Base-by-base conservation (phyloP, 108 stramenopile species). In the Poteriospumella lacustris region DNA sequence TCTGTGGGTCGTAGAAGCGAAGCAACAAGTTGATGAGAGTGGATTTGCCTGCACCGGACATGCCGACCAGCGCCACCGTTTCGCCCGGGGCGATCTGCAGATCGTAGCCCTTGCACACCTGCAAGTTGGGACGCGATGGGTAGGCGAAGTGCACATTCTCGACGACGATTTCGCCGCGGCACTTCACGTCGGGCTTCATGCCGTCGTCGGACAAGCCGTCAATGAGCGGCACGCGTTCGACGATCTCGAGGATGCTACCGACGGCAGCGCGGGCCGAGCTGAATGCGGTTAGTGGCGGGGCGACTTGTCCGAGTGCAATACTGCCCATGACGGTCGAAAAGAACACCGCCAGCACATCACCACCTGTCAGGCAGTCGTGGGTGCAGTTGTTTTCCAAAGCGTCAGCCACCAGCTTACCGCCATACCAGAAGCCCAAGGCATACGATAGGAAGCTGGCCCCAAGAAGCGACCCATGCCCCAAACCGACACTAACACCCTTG, bases 1-100 rank as follows among this genome's bases (percentile, higher is more conserved):
- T 0, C 0, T 76, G 60, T 0, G 90, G 90, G 78, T 96, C 94
- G 80, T 98, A 98, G 80, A 96, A 95, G 39, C 97, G 88, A 78
- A 94, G 88, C 19, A 99, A 47, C 5, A 99, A 85, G 41, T 87
- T 86, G 36, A 96, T 88, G 39, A 96, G 81, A 1, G 95, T 96
- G 59, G 79, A 81, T 78, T 98, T 96, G 0, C 95, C 95, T 0
- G 87, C 85, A 24, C 97, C 97, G 60, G 83, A 85, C 15, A 86
- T 82, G 0, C 99, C 97, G 40, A 96, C 95, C 5, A 99, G 76
- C 1, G 97, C 99, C 43, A 95, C 87, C 0, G 91, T 91, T 43
- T 87, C 83, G 1, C 96, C 96, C 24, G 90, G 84, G 43, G 76
- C 76, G 33, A 98, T 90, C 0, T 77, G 70, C 38, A 97, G 79